Conservation (phyloP, 257 asterid species). For the Primulina tabacum region DNA sequence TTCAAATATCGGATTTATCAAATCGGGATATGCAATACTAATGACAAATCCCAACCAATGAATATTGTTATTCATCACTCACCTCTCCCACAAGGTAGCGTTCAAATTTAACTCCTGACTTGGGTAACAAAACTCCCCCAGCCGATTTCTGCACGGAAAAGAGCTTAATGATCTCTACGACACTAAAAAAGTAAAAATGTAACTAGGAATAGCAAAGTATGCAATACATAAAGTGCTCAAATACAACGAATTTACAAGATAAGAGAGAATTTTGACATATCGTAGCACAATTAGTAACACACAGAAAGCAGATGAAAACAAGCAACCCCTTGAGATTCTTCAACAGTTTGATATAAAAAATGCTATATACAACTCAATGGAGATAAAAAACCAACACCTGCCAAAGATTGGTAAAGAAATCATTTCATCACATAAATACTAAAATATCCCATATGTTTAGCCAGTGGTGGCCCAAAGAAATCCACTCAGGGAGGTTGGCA, state of each 20-base stretch:
- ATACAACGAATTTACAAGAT: background rate
- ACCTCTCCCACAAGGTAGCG: constrained; percentile 93
- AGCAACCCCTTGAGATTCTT: background rate
- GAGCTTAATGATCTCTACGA: constrained; percentile 11
- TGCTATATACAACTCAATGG: background rate
- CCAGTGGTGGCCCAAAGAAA: background rate
- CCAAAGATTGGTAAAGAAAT: background rate
- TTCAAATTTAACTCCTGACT: constrained; percentile 88
- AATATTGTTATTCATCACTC: constrained; percentile 6
- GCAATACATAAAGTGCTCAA: background rate
- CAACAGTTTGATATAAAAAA: background rate
- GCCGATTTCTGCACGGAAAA: constrained; percentile 71
- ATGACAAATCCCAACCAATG: background rate
- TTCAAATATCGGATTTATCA: background rate
- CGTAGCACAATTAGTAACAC: background rate
- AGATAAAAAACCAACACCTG: background rate
- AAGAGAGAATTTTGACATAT: background rate
- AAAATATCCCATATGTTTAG: background rate
- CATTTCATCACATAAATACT: background rate
- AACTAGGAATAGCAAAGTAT: background rate
- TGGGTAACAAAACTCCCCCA: constrained; percentile 89
- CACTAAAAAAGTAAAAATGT: background rate
- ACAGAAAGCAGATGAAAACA: background rate
- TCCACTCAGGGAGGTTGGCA: background rate
- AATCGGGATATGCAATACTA: background rate